Evolutionary conservation across 257 asterid species (phyloP).

Genomic region (Solanum verrucosum): DNA sequence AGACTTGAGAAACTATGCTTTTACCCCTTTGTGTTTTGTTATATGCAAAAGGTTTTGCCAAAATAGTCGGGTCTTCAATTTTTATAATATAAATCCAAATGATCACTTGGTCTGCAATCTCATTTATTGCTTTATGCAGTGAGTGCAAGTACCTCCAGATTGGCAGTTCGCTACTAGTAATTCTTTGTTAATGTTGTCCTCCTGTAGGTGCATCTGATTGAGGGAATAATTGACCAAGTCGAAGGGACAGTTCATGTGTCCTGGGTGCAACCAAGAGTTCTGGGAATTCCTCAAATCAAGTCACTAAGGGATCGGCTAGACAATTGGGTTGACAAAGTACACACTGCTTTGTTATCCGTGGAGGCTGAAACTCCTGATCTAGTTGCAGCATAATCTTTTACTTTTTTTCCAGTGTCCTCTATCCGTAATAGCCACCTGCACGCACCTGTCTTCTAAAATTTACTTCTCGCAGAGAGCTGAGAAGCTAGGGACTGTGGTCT

Average conservation of each 20-base stretch:
- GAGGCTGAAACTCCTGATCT: constrained; percentile 98
- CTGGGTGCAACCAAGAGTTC: constrained; percentile 95
- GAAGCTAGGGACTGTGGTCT: not conserved
- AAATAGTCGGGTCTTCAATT: not conserved
- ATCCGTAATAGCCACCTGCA: not conserved
- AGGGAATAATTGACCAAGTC: constrained; percentile 92
- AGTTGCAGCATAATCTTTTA: constrained; percentile 54
- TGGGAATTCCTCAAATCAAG: constrained; percentile 79
- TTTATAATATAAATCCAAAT: not conserved
- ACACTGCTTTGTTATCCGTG: constrained; percentile 75
- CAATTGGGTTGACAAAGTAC: constrained; percentile 83
- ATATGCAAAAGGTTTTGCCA: not conserved
- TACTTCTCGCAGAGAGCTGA: not conserved
- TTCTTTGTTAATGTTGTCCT: not conserved
- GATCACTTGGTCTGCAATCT: not conserved
- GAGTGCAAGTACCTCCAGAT: not conserved
- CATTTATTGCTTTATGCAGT: not conserved
- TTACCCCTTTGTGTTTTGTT: not conserved
- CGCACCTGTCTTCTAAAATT: not conserved
- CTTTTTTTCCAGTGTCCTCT: not conserved
- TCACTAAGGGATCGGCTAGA: constrained; percentile 77
- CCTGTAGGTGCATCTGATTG: constrained; percentile 81
- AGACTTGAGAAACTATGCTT: not conserved
- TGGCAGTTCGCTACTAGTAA: not conserved
- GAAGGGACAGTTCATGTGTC: constrained; percentile 82